Evolutionary conservation across 257 asterid species (phyloP).

Genomic region (Mentha longifolia): DNA sequence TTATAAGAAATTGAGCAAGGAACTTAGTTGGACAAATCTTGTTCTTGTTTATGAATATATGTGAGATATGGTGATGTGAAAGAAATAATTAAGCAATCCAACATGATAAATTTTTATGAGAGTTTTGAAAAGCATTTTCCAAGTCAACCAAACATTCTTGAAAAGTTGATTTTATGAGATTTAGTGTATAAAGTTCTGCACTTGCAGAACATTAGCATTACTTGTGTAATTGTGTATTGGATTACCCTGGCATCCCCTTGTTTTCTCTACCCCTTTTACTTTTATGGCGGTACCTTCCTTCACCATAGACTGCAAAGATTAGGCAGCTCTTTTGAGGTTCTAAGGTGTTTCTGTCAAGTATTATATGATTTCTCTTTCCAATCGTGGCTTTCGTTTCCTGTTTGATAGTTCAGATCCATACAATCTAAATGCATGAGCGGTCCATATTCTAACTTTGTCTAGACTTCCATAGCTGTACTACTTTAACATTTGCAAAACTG

Average conservation of each 20-base stretch:
- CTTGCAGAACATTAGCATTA: not conserved
- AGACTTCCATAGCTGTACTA: not conserved
- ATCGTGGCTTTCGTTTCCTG: not conserved
- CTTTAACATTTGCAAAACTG: slow-evolving; percentile 20
- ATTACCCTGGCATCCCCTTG: not conserved
- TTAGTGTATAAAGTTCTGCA: not conserved
- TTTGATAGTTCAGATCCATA: not conserved
- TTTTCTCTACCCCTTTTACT: not conserved
- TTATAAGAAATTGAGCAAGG: not conserved
- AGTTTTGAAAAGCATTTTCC: slow-evolving; percentile 1
- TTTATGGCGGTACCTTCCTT: slow-evolving; percentile 12
- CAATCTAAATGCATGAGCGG: not conserved
- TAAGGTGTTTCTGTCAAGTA: not conserved
- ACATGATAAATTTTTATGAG: not conserved
- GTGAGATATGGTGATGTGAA: not conserved
- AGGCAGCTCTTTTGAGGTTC: not conserved
- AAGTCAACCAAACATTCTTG: not conserved
- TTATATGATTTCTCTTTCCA: not conserved
- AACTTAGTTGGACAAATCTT: slow-evolving; percentile 9
- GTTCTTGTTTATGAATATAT: slow-evolving; percentile 6
- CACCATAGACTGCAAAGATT: not conserved
- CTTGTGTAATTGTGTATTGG: not conserved
- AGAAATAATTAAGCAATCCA: not conserved
- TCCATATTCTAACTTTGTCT: not conserved
- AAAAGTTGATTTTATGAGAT: not conserved